These are phyloP conservation scores for Eudorina sp. DNA, from an alignment of 139 green algal species.

Conservation along the genomic window DNA sequence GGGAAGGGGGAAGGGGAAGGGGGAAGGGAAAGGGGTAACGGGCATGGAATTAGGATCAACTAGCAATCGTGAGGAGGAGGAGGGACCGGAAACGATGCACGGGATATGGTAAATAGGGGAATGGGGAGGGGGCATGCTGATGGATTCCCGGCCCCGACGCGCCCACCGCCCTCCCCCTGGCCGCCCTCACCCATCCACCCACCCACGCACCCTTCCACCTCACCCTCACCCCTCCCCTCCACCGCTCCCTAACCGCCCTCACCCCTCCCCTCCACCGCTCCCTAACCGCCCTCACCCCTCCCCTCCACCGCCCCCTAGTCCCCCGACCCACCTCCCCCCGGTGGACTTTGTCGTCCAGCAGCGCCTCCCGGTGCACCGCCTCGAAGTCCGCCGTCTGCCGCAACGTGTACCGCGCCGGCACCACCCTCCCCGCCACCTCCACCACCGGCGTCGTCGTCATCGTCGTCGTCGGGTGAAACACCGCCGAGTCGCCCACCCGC, in stretches of 20 bases:
- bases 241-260: not conserved
- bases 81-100: no score
- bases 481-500: not conserved
- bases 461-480: no score
- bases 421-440: conserved; percentile 34
- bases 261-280: not conserved
- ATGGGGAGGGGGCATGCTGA: no score
- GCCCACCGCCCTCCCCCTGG: no score
- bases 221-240: not conserved
- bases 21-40: not conserved
- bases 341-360: conserved; percentile 61
- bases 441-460: conserved; percentile 10
- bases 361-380: conserved; percentile 29
- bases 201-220: no score
- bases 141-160: no score
- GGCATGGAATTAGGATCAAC: no score
- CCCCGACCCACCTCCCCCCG: conserved; percentile 53
- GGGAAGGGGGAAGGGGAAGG: not conserved
- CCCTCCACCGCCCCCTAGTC: not conserved
- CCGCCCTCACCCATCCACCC: no score
- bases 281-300: not conserved
- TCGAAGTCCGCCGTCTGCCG: conserved; percentile 49
- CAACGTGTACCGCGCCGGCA: conserved; percentile 48
- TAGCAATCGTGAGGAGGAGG: no score
- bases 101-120: no score